Evolutionary conservation across 1,139 yeast genomes (phyloP).

Genomic region (Pneumocystis wakefieldiae): DNA sequence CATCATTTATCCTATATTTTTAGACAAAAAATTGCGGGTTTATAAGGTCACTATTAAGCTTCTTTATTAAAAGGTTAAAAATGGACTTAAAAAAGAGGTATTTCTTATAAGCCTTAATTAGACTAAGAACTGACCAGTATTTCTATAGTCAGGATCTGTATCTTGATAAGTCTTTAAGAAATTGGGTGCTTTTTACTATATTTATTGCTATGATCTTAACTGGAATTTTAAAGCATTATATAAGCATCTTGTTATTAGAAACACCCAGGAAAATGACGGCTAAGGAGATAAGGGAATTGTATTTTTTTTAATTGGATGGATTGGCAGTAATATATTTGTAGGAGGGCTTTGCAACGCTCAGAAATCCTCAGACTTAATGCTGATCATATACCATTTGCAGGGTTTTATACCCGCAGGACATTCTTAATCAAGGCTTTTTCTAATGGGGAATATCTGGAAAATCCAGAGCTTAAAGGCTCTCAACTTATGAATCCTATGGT

Average conservation of each 20-base stretch:
- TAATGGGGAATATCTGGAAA: slow-evolving; percentile 38
- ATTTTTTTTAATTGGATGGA: slow-evolving; percentile 20
- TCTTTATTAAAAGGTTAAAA: background rate
- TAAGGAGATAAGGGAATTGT: slow-evolving; percentile 45
- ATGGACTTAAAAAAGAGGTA: background rate
- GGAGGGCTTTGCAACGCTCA: slow-evolving; percentile 39
- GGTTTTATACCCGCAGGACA: slow-evolving; percentile 36
- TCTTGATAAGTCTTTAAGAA: slow-evolving; percentile 32
- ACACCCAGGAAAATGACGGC: slow-evolving; percentile 40
- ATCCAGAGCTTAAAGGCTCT: slow-evolving; percentile 30
- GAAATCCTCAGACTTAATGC: slow-evolving; percentile 37
- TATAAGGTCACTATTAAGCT: background rate
- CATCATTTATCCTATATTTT: background rate
- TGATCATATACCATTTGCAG: slow-evolving; percentile 32
- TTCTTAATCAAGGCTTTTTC: slow-evolving; percentile 34
- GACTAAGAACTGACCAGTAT: background rate
- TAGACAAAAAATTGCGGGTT: background rate
- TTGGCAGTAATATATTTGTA: slow-evolving; percentile 11
- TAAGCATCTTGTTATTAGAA: slow-evolving; percentile 46
- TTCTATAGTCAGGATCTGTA: slow-evolving; percentile 6
- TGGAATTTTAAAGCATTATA: slow-evolving; percentile 65
- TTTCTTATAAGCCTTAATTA: background rate
- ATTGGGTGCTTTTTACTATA: slow-evolving; percentile 87
- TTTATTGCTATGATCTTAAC: slow-evolving; percentile 79
- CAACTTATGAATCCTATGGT: slow-evolving; percentile 41